Percentiles rank a stretch among this genome's conserved stretches.
Evolutionary conservation across 2,329 filamentous ascomycete species (phyloP).

Genomic region (Penicillium olsonii): DNA sequence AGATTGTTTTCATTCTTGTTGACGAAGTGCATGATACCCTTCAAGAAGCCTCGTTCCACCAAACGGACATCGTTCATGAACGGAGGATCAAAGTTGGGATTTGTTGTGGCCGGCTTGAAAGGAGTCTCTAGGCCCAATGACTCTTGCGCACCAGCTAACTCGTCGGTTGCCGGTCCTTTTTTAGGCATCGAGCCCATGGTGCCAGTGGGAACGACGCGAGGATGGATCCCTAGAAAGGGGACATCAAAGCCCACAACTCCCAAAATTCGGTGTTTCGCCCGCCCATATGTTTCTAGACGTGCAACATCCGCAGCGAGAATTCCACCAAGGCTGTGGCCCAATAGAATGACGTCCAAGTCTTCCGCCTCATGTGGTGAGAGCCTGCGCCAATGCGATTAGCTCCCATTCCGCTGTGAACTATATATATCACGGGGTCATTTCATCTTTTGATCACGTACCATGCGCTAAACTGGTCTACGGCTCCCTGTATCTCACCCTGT

Average conservation of each 20-base stretch:
- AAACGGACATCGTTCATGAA: constrained; percentile 74
- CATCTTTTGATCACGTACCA: constrained; percentile 64
- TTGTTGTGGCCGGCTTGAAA: constrained; percentile 24
- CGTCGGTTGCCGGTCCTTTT: constrained; percentile 20
- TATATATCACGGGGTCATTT: no score
- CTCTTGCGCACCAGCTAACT: constrained; percentile 20
- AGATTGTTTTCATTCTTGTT: constrained; percentile 78
- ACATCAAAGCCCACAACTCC: constrained; percentile 82
- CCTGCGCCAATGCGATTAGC: constrained; percentile 43
- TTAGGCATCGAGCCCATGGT: constrained; percentile 71
- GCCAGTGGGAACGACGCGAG: constrained; percentile 80
- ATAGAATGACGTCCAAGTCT: constrained; percentile 74
- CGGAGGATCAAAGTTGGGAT: constrained; percentile 71
- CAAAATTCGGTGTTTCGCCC: constrained; percentile 68
- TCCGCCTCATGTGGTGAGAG: constrained; percentile 72
- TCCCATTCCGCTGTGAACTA: no score
- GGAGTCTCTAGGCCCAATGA: constrained; percentile 20
- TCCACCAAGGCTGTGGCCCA: constrained; percentile 90
- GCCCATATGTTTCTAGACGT: constrained; percentile 50
- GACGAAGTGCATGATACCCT: constrained; percentile 71
- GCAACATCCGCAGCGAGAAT: constrained; percentile 78
- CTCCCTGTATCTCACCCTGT: constrained; percentile 57
- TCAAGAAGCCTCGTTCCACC: constrained; percentile 65
- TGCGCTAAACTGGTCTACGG: constrained; percentile 76
- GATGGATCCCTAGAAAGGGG: constrained; percentile 85